Evolutionary conservation across 805 yeast genomes (phyloP).

Genomic region (Schwanniomyces pseudopolymorphus): DNA sequence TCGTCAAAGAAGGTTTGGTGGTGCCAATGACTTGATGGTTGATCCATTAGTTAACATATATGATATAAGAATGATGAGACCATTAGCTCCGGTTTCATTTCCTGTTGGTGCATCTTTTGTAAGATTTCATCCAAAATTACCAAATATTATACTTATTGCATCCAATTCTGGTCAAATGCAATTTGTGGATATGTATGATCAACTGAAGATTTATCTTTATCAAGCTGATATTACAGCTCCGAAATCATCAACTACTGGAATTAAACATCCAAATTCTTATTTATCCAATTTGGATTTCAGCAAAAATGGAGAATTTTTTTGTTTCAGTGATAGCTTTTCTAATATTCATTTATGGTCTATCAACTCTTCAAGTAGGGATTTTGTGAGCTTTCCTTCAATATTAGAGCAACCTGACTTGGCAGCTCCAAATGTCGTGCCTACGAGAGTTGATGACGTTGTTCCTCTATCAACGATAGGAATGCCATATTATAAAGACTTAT

Average conservation of each 20-base stretch:
- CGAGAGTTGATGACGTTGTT: slow-evolving; percentile 40
- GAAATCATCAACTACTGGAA: slow-evolving; percentile 4
- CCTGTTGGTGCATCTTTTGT: slow-evolving; percentile 88
- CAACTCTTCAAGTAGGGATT: slow-evolving; percentile 27
- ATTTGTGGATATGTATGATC: slow-evolving; percentile 79
- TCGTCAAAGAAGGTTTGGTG: slow-evolving; percentile 52
- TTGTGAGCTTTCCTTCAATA: slow-evolving; percentile 36
- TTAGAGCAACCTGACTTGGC: slow-evolving; percentile 57
- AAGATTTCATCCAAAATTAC: slow-evolving; percentile 80
- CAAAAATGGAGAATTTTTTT: slow-evolving; percentile 73
- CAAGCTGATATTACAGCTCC: slow-evolving; percentile 56
- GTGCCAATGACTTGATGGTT: slow-evolving; percentile 32
- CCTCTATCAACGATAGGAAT: slow-evolving; percentile 78
- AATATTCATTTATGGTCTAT: slow-evolving; percentile 68
- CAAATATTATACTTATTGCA: slow-evolving; percentile 72
- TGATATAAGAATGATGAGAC: slow-evolving; percentile 70
- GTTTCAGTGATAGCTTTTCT: slow-evolving; percentile 65
- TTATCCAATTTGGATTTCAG: slow-evolving; percentile 55
- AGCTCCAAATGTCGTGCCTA: slow-evolving; percentile 20
- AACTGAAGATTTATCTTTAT: slow-evolving; percentile 61
- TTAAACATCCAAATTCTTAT: slow-evolving; percentile 16
- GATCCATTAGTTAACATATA: slow-evolving; percentile 85
- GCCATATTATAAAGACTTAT: slow-evolving; percentile 78
- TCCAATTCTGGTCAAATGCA: slow-evolving; percentile 82
- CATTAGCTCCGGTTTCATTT: slow-evolving; percentile 79